Conservation (phyloP, 2,329 filamentous ascomycete species). For the Colletotrichum acutatum region DNA sequence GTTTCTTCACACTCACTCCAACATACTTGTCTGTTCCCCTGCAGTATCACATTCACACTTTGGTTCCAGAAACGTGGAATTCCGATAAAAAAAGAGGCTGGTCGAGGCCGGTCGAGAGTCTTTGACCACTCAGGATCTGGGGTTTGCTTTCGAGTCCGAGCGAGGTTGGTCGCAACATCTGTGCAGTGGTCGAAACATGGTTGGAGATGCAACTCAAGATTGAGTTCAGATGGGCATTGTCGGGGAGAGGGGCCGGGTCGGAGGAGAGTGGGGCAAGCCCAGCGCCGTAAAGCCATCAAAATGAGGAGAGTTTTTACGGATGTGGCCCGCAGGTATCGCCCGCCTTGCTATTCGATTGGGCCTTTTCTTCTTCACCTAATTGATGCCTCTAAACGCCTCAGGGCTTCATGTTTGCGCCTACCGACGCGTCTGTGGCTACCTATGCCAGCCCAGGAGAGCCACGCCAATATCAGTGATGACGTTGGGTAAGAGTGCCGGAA, state of each 20-base stretch:
- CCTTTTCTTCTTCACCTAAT: neutral
- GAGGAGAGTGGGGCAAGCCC: conserved; percentile 16
- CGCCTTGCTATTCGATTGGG: conserved; percentile 2
- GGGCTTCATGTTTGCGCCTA: neutral
- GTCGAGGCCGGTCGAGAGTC: neutral
- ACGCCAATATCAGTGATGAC: neutral
- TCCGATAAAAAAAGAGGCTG: neutral
- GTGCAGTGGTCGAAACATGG: conserved; percentile 30
- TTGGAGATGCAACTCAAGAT: conserved; percentile 30
- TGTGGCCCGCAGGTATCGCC: neutral
- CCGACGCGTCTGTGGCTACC: neutral
- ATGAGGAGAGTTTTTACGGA: neutral
- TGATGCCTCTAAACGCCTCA: neutral
- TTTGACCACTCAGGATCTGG: conserved; percentile 3
- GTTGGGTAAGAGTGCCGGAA: neutral
- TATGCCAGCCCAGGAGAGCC: neutral
- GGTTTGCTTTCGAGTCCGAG: conserved; percentile 16
- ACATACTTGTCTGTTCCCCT: neutral
- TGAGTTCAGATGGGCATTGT: conserved; percentile 27
- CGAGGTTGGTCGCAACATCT: conserved; percentile 12
- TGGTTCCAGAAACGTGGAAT: neutral
- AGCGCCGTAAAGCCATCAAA: neutral
- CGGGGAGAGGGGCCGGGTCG: conserved; percentile 24
- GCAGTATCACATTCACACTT: neutral
- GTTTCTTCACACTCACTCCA: neutral